phyloP scores from a whole-genome alignment of 1,284 basidiomycete species.

The Tilletia caries region DNA sequence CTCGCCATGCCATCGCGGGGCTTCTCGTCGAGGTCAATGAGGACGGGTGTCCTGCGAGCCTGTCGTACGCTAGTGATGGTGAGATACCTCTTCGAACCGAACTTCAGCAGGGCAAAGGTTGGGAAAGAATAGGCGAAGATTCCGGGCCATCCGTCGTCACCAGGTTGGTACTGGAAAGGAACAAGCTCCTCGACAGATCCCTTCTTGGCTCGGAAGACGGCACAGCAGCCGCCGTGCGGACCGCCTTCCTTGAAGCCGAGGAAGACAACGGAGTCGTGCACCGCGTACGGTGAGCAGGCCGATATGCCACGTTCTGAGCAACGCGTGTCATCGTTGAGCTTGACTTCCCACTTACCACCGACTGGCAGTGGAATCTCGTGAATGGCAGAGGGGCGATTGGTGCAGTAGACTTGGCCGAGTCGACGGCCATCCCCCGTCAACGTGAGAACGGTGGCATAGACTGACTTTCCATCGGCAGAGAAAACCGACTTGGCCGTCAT shows the following conservation, averaged over 20 bases:
- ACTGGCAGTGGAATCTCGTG: conserved; percentile 55
- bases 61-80: not conserved
- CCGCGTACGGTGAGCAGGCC: conserved; percentile 21
- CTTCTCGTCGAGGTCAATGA: not conserved
- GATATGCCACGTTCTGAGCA: conserved; percentile 62
- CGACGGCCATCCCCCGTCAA: conserved; percentile 62
- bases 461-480: conserved; percentile 52
- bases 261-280: conserved; percentile 58
- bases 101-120: not conserved
- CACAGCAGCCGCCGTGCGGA: conserved; percentile 57
- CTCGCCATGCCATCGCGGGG: no score
- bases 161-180: not conserved
- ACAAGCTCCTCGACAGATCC: not conserved
- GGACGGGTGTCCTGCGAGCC: not conserved
- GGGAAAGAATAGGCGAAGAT: conserved; percentile 4
- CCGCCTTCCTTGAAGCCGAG: conserved; percentile 63
- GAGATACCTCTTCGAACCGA: not conserved
- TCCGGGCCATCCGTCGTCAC: not conserved
- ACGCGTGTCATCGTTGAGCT: conserved; percentile 58
- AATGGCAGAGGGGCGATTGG: conserved; percentile 64
- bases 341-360: conserved; percentile 44
- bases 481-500: conserved; percentile 65
- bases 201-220: not conserved
- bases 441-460: conserved; percentile 66
- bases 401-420: conserved; percentile 65